Evolutionary conservation across 2,329 filamentous ascomycete species (phyloP).

Genomic region (Coleophoma cylindrospora): DNA sequence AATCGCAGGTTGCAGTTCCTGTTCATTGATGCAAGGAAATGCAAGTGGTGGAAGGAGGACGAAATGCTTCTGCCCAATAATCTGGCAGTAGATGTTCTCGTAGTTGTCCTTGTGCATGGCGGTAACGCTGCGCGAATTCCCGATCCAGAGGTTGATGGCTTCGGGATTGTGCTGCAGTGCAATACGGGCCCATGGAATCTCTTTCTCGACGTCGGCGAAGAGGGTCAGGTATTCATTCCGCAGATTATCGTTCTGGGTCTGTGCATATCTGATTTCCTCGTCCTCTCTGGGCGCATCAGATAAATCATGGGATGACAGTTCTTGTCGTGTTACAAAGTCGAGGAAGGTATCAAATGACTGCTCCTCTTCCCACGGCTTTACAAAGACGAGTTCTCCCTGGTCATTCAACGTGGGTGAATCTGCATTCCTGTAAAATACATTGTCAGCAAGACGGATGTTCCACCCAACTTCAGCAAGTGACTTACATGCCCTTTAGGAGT

Average conservation of each 20-base stretch:
- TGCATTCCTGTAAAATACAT: slow-evolving; percentile 31
- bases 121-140: slow-evolving; percentile 64
- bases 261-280: slow-evolving; percentile 62
- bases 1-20: slow-evolving; percentile 46
- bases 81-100: slow-evolving; percentile 78
- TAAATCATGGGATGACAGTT: slow-evolving; percentile 30
- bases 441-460: slow-evolving; percentile 5
- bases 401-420: slow-evolving; percentile 44
- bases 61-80: slow-evolving; percentile 71
- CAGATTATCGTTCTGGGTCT: slow-evolving; percentile 82
- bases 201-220: slow-evolving; percentile 54
- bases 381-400: slow-evolving; percentile 45
- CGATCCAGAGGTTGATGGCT: slow-evolving; percentile 80
- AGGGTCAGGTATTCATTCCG: slow-evolving; percentile 65
- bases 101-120: slow-evolving; percentile 79
- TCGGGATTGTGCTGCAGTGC: slow-evolving; percentile 63
- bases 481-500: slow-evolving; percentile 62
- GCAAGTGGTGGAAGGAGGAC: slow-evolving; percentile 68
- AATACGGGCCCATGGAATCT: slow-evolving; percentile 68
- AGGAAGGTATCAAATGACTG: slow-evolving; percentile 61
- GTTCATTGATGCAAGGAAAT: slow-evolving; percentile 65
- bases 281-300: slow-evolving; percentile 12
- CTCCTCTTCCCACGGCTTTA: slow-evolving; percentile 66
- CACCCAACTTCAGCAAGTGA: neutral
- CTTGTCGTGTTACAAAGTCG: slow-evolving; percentile 53